Base-by-base conservation (phyloP, 148 eudicot species). In the Fagopyrum esculentum region DNA sequence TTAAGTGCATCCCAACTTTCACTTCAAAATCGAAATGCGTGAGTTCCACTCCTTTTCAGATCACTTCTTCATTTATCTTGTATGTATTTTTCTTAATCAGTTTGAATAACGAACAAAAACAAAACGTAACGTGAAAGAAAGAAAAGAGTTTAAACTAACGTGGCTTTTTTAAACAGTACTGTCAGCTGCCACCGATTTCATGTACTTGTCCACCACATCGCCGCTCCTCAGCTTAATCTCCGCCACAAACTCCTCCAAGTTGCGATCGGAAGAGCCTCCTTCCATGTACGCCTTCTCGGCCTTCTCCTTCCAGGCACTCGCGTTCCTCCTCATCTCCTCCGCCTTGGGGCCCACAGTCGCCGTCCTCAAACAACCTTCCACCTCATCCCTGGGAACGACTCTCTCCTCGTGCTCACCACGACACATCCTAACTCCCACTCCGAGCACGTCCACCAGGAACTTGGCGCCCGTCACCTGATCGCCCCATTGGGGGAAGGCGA, bases 381-480 rank as follows among this genome's bases (percentile, higher is more conserved):
- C 82, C 80, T 89, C 91, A 0, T 87, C 85, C 75, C 87, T 77
- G 2, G 86, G 75, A 59, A 89, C 82, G 9, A 85, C 55, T 69
- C 75, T 80, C 0, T 80, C 77, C 55, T 86, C 94, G 0, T 85
- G 88, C 66, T 83, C 88, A 5, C 98, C 97, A 54, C 91, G 84
- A 29, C 86, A 83, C 80, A 91, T 75, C 45, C 87, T 80, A 0
- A 86, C 46, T 22, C 71, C 98, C 5, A 86, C 80, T 6, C 81
- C 78, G 30, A 83, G 86, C 6, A 87, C 90, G 8, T 93, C 98
- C 5, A 87, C 90, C 9, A 93, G 63, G 74, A 85, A 91, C 78
- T 88, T 89, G 8, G 97, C 98, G 46, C 90, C 81, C 3, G 96
- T 91, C 15, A 89, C 93, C 45, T 94, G 98, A 64, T 94, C 98